These are phyloP conservation scores for Stropharia rugosoannulata DNA, from an alignment of 768 basidiomycete genomes.

Conservation along the genomic window DNA sequence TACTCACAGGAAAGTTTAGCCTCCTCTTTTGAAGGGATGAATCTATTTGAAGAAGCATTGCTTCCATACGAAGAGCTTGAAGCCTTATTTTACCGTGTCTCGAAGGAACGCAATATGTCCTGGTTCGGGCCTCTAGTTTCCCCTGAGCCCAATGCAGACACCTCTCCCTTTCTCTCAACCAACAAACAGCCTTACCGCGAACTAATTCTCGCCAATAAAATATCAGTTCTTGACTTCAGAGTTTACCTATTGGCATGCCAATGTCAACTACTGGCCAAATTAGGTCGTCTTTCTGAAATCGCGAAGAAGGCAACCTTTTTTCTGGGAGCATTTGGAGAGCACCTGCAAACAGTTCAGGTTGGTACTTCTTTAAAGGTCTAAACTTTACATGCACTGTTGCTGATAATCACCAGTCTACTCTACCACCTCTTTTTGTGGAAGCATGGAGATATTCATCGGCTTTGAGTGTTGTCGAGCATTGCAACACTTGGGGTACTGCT, in stretches of 20 bases:
- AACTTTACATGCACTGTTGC: background rate
- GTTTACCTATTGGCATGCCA: constrained; percentile 89
- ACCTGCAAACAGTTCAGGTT: constrained; percentile 77
- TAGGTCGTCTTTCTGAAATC: constrained; percentile 69
- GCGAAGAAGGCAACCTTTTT: constrained; percentile 72
- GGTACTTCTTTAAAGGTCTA: constrained; percentile 31
- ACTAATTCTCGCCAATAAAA: constrained; percentile 84
- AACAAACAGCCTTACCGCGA: constrained; percentile 86
- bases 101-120: constrained; percentile 79
- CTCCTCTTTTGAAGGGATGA: constrained; percentile 87
- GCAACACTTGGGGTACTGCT: constrained; percentile 65
- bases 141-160: constrained; percentile 70
- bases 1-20: constrained; percentile 85
- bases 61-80: constrained; percentile 92
- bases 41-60: constrained; percentile 86
- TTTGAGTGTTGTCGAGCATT: constrained; percentile 78
- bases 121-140: constrained; percentile 92
- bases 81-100: constrained; percentile 69
- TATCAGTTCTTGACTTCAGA: constrained; percentile 93
- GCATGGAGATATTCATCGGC: constrained; percentile 94
- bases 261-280: constrained; percentile 69
- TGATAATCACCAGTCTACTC: constrained; percentile 24
- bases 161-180: constrained; percentile 73
- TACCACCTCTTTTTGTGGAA: constrained; percentile 78
- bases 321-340: constrained; percentile 72